Conservation (phyloP, 2,329 filamentous ascomycete species). For the Trichoderma brevicompactum region DNA sequence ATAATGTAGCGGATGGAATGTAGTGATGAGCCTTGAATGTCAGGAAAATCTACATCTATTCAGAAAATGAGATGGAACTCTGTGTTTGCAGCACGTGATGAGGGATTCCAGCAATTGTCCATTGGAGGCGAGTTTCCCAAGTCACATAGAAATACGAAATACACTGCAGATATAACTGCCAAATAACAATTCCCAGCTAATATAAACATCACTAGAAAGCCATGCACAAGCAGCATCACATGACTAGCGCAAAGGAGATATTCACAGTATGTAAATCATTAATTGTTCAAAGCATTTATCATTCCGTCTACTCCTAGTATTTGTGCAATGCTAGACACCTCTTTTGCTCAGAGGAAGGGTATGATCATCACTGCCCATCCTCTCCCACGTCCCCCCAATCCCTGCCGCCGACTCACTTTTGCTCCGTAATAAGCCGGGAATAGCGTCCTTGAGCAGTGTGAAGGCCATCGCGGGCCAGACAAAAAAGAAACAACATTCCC, state of each 20-base stretch:
- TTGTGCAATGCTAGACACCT: slow-evolving; percentile 44
- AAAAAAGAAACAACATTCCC: not conserved
- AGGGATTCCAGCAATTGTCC: no score
- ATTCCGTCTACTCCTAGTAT: slow-evolving; percentile 45
- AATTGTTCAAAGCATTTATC: slow-evolving; percentile 38
- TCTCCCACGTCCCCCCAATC: slow-evolving; percentile 28
- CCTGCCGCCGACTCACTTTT: slow-evolving; percentile 30
- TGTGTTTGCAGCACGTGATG: no score
- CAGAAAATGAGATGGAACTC: no score
- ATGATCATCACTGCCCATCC: slow-evolving; percentile 33
- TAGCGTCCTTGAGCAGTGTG: slow-evolving; percentile 31
- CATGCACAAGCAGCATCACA: not conserved
- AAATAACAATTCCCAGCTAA: no score
- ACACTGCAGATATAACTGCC: no score
- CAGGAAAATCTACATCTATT: no score
- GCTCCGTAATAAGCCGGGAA: slow-evolving; percentile 26
- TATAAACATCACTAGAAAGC: no score
- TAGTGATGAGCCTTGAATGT: no score
- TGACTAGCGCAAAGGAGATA: not conserved
- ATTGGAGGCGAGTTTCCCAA: no score
- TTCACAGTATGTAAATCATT: slow-evolving; percentile 19
- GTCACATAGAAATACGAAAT: no score
- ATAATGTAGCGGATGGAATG: no score
- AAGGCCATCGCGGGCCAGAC: slow-evolving; percentile 21
- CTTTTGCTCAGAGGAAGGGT: slow-evolving; percentile 36